Conservation (phyloP, 441 rosid species). For the Rhodomyrtus psidioides region DNA sequence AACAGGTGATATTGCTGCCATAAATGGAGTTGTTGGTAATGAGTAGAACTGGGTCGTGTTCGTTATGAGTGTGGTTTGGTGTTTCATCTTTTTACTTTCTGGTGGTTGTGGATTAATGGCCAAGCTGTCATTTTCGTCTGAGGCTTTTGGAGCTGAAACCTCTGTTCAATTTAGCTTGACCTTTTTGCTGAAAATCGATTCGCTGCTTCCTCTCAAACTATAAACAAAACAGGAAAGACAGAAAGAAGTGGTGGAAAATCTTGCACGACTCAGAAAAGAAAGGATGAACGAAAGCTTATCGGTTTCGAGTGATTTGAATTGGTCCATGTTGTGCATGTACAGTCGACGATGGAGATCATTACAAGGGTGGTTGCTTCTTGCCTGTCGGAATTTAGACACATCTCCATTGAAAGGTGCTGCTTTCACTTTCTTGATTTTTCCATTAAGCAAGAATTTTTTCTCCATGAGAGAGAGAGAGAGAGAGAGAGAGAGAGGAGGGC, state of each 20-base stretch:
- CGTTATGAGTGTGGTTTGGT: background rate
- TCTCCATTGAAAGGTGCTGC: background rate
- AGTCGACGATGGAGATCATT: background rate
- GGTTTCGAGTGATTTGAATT: background rate
- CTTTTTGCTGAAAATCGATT: background rate
- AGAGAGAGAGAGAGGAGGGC: background rate
- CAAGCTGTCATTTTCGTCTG: background rate
- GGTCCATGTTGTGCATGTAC: background rate
- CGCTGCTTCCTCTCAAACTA: background rate
- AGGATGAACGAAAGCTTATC: background rate
- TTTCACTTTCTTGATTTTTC: background rate
- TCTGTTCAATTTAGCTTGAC: background rate
- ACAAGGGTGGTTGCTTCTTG: background rate
- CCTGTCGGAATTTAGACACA: background rate
- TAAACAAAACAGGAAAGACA: background rate
- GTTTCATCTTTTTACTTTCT: background rate
- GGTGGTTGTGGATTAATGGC: background rate
- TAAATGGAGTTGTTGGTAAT: background rate
- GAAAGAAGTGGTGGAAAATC: background rate
- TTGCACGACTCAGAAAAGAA: background rate
- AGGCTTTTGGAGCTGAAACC: background rate
- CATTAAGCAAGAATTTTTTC: background rate
- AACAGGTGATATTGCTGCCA: background rate
- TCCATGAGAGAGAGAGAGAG: background rate
- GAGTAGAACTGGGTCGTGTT: background rate